Conservation (phyloP, 345 rosid species). For the Populus deltoides region DNA sequence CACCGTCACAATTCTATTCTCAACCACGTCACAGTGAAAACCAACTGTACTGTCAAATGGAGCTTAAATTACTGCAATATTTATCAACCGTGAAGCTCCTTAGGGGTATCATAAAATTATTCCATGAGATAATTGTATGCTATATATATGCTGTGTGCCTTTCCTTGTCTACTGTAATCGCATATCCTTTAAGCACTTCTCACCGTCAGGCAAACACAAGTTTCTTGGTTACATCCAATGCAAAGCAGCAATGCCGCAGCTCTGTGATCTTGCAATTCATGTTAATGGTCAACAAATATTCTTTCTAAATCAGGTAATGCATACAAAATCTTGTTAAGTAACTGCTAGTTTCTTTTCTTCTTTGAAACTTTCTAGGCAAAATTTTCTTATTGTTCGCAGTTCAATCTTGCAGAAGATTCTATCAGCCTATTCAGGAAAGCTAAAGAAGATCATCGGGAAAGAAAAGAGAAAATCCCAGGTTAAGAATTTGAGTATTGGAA, state of each 20-base stretch:
- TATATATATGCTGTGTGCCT: not conserved
- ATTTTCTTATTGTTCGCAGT: not conserved
- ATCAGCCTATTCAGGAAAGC: conserved; percentile 47
- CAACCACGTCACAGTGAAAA: not conserved
- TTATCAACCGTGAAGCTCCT: not conserved
- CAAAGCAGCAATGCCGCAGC: conserved; percentile 39
- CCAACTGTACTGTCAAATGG: not conserved
- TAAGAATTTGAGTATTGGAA: conserved; percentile 34
- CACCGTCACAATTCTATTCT: not conserved
- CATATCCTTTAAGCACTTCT: not conserved
- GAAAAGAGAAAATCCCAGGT: conserved; percentile 43
- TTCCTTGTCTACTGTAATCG: not conserved
- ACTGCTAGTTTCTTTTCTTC: not conserved
- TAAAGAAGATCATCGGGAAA: conserved; percentile 53
- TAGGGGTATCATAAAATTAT: not conserved
- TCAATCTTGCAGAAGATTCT: conserved; percentile 45
- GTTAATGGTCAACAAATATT: conserved; percentile 44
- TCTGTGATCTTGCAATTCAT: conserved; percentile 47
- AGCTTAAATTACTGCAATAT: not conserved
- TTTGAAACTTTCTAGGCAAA: not conserved
- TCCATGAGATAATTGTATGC: not conserved
- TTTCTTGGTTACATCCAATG: not conserved
- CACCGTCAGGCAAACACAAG: not conserved
- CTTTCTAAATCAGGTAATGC: conserved; percentile 56
- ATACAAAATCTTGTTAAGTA: not conserved